Evolutionary conservation across 257 asterid genomes (phyloP).

Genomic region (Solanum sitiens): DNA sequence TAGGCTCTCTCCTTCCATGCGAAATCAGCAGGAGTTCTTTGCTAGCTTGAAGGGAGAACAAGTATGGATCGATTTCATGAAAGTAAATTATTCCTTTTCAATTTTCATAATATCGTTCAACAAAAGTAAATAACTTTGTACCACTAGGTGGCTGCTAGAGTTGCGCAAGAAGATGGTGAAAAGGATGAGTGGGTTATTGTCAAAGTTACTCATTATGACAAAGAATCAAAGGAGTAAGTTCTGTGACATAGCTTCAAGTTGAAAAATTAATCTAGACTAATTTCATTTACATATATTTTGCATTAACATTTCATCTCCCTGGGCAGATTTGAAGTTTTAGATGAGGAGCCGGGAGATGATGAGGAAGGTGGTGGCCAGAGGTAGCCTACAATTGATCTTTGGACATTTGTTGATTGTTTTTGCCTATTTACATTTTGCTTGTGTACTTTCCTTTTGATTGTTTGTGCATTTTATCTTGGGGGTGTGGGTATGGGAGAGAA

Average conservation of each 20-base stretch:
- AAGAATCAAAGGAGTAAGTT: slow-evolving; percentile 81
- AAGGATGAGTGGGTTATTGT: slow-evolving; percentile 97
- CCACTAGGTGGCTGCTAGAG: slow-evolving; percentile 88
- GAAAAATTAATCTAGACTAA: background rate
- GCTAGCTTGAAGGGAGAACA: slow-evolving; percentile 95
- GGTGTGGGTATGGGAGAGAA: background rate
- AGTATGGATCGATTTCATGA: slow-evolving; percentile 25
- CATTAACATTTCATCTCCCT: background rate
- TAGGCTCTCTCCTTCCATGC: slow-evolving; percentile 50
- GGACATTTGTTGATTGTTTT: background rate
- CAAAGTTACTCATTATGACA: slow-evolving; percentile 90
- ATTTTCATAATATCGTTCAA: background rate
- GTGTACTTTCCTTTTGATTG: background rate
- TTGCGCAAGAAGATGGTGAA: slow-evolving; percentile 72
- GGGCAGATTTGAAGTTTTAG: slow-evolving; percentile 83
- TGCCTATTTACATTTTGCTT: background rate
- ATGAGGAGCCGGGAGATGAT: slow-evolving; percentile 96
- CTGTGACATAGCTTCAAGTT: background rate
- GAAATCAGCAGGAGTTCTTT: slow-evolving; percentile 64
- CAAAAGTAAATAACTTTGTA: background rate
- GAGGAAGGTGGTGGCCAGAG: slow-evolving; percentile 93
- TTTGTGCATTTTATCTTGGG: background rate
- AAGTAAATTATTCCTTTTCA: background rate
- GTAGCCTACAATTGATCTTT: slow-evolving; percentile 16
- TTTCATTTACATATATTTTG: background rate